Conservation (phyloP, 2,329 filamentous ascomycete genomes). For the Ambrosiella xylebori region DNA sequence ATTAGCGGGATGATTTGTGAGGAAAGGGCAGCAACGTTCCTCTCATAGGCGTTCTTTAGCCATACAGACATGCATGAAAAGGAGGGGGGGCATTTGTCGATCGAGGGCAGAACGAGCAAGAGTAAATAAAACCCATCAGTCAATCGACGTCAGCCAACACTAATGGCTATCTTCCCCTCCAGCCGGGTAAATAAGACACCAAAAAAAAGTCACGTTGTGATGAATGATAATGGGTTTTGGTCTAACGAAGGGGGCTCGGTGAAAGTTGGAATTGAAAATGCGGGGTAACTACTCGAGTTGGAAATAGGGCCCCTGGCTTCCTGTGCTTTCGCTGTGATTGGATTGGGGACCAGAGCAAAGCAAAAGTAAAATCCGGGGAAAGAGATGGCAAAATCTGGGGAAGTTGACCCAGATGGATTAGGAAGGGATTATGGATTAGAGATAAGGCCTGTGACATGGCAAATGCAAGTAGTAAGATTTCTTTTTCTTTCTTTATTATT, state of each 20-base stretch:
- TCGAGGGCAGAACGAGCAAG: too few species aligned
- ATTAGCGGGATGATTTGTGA: background rate
- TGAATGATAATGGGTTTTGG: too few species aligned
- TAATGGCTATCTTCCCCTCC: too few species aligned
- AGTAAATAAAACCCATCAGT: too few species aligned
- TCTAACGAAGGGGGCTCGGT: too few species aligned
- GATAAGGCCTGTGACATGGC: background rate
- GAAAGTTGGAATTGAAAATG: too few species aligned
- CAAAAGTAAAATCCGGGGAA: background rate
- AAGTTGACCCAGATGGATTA: background rate
- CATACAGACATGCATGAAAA: background rate
- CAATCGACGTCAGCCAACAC: too few species aligned
- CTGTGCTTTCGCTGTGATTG: background rate
- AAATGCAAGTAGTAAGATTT: background rate
- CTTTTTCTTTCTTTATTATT: background rate
- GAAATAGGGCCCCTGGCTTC: background rate
- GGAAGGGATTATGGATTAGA: background rate
- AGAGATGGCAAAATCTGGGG: background rate
- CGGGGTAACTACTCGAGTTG: background rate
- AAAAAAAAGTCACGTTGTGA: too few species aligned
- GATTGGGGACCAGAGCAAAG: too few species aligned
- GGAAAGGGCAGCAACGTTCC: background rate
- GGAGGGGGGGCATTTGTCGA: too few species aligned
- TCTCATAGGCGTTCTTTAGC: background rate
- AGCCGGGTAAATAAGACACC: too few species aligned